Evolutionary conservation across 2,329 filamentous ascomycete genomes (phyloP).

Genomic region (Leptographium lundbergii): DNA sequence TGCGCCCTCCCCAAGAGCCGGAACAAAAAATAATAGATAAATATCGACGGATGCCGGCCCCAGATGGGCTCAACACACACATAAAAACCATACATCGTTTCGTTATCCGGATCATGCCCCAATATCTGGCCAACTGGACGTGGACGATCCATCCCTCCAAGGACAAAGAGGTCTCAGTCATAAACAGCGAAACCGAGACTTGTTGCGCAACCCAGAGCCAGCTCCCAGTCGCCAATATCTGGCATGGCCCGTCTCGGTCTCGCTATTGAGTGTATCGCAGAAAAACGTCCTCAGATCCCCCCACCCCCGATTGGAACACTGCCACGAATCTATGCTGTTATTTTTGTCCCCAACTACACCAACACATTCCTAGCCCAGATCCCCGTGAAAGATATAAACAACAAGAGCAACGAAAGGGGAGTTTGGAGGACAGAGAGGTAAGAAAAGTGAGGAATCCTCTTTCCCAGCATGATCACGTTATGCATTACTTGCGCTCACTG

Average conservation of each 20-base stretch:
- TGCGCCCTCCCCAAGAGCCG: not conserved
- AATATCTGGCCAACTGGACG: not conserved
- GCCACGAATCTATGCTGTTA: slow-evolving; percentile 1
- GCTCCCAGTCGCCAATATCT: not conserved
- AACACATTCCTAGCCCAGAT: not conserved
- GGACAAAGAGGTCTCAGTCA: no score
- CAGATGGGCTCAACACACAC: not conserved
- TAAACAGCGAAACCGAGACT: no score
- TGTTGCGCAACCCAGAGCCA: not conserved
- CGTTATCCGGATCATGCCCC: not conserved
- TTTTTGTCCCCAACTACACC: not conserved
- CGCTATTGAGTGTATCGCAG: not conserved
- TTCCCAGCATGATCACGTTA: not conserved
- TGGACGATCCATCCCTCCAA: no score
- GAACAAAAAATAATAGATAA: not conserved
- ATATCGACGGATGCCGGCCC: not conserved
- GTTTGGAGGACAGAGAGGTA: not conserved
- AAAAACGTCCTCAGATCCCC: not conserved
- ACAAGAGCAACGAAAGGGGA: not conserved
- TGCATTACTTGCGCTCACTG: not conserved
- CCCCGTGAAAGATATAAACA: not conserved
- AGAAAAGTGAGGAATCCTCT: not conserved
- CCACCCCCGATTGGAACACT: not conserved
- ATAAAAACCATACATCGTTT: not conserved
- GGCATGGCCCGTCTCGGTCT: not conserved